These are phyloP conservation scores for Hydrangea macrophylla DNA, from an alignment of 148 eudicot species.

Conservation along the genomic window DNA sequence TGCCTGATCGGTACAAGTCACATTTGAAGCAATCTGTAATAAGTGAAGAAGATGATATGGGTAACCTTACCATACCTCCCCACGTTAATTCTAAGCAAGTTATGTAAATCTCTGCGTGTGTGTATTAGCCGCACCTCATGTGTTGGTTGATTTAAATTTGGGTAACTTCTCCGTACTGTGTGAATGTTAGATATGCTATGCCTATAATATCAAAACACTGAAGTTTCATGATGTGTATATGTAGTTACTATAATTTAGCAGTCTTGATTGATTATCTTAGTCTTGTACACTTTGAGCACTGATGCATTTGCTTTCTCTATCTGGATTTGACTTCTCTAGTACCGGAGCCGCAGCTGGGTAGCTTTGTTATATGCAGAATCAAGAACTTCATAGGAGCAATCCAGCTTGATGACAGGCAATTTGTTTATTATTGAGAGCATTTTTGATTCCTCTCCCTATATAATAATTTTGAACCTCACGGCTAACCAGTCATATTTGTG, in stretches of 20 bases:
- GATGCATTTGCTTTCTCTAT: neutral
- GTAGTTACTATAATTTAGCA: neutral
- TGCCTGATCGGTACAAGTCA: slow-evolving; percentile 83
- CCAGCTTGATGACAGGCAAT: slow-evolving; percentile 85
- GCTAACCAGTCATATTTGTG: too few species aligned
- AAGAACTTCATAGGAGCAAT: slow-evolving; percentile 70
- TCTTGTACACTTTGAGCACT: neutral
- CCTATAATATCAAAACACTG: neutral
- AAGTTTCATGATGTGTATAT: neutral
- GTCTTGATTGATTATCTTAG: neutral
- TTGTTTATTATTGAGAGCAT: neutral
- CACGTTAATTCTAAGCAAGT: neutral
- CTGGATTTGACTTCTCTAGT: slow-evolving; percentile 39
- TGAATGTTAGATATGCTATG: neutral
- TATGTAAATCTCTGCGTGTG: neutral
- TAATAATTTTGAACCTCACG: neutral
- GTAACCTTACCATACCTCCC: slow-evolving; percentile 29
- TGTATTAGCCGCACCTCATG: neutral
- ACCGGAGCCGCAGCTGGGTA: slow-evolving; percentile 70
- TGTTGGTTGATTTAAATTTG: neutral
- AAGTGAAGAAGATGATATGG: slow-evolving; percentile 97
- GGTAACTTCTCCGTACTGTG: neutral
- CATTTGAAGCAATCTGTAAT: slow-evolving; percentile 80
- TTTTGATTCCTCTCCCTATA: neutral
- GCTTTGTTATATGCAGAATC: slow-evolving; percentile 85